These are phyloP conservation scores for Akebia trifoliata DNA, from an alignment of 164 flowering plant genomes.

Conservation along the genomic window DNA sequence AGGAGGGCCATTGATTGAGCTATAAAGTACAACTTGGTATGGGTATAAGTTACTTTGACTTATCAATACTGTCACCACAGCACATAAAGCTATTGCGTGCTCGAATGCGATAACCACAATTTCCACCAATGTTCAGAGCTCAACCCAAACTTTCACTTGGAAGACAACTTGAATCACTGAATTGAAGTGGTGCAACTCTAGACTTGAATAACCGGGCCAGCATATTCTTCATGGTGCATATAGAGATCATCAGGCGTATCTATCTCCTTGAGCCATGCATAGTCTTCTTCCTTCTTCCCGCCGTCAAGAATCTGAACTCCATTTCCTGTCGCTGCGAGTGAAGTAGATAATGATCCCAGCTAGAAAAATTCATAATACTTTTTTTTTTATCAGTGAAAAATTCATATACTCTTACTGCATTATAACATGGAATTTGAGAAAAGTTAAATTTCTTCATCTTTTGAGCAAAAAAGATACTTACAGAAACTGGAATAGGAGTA, in stretches of 20 bases:
- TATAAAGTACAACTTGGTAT: no score
- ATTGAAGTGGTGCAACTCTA: constrained; percentile 18
- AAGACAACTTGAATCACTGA: neutral
- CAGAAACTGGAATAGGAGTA: constrained; percentile 66
- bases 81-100: no score
- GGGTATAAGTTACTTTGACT: no score
- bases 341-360: neutral
- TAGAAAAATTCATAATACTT: no score
- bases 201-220: constrained; percentile 59
- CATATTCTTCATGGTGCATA: constrained; percentile 66
- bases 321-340: constrained; percentile 33
- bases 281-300: constrained; percentile 55
- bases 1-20: no score
- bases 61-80: no score
- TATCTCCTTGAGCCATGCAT: constrained; percentile 84
- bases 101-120: no score
- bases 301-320: constrained; percentile 28
- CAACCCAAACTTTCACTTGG: no score
- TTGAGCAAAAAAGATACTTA: constrained; percentile 36
- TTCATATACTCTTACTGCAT: neutral
- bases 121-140: no score
- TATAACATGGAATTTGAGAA: no score
- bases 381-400: no score
- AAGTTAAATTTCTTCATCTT: no score
- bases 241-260: constrained; percentile 75